Conservation (phyloP, 331 rosid species). For the Spiraea crenata region DNA sequence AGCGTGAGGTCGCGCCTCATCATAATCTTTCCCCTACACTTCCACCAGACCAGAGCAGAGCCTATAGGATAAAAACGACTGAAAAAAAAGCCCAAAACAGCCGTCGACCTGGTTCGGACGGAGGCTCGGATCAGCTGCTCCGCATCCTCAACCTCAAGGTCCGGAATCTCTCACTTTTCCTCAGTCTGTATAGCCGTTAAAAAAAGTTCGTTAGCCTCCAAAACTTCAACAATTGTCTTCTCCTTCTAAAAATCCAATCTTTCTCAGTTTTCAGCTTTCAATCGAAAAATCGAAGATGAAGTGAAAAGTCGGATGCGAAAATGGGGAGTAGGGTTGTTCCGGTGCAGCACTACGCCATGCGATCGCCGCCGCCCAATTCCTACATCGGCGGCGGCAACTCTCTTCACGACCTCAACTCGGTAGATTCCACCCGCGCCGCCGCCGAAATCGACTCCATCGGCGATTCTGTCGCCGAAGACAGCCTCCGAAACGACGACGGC, state of each 20-base stretch:
- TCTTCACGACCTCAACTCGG: constrained; percentile 79
- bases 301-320: not conserved
- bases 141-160: no score
- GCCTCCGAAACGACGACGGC: constrained; percentile 52
- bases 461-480: constrained; percentile 41
- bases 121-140: constrained; percentile 53
- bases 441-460: constrained; percentile 52
- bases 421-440: constrained; percentile 46
- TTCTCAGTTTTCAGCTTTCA: not conserved
- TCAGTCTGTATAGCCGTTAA: constrained; percentile 20
- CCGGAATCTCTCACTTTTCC: not conserved
- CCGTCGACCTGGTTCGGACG: constrained; percentile 19
- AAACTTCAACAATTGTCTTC: not conserved
- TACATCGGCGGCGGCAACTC: constrained; percentile 77
- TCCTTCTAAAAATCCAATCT: constrained; percentile 7
- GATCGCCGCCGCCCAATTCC: constrained; percentile 54
- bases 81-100: not conserved
- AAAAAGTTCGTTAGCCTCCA: not conserved
- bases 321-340: constrained; percentile 93
- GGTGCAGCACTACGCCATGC: constrained; percentile 82
- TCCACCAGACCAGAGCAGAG: not conserved
- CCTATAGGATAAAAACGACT: not conserved
- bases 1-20: constrained; percentile 2
- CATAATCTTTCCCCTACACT: not conserved
- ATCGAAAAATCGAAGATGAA: no score